These are phyloP conservation scores for Colletotrichum phormii DNA, from an alignment of 2,329 filamentous ascomycete genomes.

Conservation along the genomic window DNA sequence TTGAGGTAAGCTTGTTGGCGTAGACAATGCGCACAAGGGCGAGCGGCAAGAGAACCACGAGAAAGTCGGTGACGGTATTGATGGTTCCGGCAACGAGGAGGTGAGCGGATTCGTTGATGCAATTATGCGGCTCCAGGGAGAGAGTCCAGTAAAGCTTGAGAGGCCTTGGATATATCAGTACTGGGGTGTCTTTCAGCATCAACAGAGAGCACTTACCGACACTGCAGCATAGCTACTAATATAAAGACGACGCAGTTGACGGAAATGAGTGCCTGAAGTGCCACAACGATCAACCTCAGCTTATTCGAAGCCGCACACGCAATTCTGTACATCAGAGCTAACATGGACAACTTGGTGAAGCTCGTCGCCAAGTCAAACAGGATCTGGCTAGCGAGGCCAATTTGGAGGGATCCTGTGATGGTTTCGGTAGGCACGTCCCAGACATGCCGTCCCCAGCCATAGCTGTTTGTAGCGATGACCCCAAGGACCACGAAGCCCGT, in stretches of 20 bases:
- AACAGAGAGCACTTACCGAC: conserved; percentile 45
- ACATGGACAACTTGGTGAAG: conserved; percentile 55
- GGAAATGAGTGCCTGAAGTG: conserved; percentile 45
- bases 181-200: conserved; percentile 37
- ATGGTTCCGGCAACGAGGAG: conserved; percentile 66
- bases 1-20: conserved; percentile 55
- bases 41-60: conserved; percentile 64
- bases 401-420: conserved; percentile 41
- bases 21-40: conserved; percentile 50
- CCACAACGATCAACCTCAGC: conserved; percentile 45
- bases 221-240: conserved; percentile 51
- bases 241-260: conserved; percentile 49
- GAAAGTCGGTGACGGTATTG: conserved; percentile 70
- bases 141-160: conserved; percentile 53
- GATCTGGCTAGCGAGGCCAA: conserved; percentile 48
- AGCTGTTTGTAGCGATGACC: conserved; percentile 41
- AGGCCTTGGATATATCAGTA: conserved; percentile 46
- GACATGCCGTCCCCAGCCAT: conserved; percentile 48
- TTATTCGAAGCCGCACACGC: conserved; percentile 45
- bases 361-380: conserved; percentile 52
- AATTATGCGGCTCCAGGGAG: conserved; percentile 47
- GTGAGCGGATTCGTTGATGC: conserved; percentile 62
- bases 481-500: conserved; percentile 46
- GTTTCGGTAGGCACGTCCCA: conserved; percentile 46
- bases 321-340: conserved; percentile 51